Evolutionary conservation across 2,329 filamentous ascomycete species (phyloP), one percentile per base, ranked within the genome.

Genomic region (Calonectria pseudoreteaudii): DNA sequence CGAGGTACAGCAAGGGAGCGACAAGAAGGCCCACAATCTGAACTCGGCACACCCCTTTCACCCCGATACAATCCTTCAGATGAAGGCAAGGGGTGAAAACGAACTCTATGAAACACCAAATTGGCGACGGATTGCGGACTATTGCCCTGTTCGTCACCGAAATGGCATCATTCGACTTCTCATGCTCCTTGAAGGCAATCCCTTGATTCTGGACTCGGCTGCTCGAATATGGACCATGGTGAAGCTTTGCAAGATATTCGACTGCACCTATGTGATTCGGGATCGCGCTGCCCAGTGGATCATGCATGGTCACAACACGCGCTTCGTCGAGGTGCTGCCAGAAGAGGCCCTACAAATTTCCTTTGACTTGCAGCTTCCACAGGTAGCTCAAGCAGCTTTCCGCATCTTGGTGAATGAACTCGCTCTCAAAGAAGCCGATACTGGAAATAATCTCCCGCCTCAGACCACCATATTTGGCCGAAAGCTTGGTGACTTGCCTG

Each of bases 161-260:
- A 89, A 89, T 34, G 89, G 89, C 26, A 91, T 97, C 41, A 87
- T 94, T 58, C 88, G 92, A 1, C 84, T 94, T 0, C 84, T 94
- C 5, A 86, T 90, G 77, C 86, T 89, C 14, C 88, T 94, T 50
- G 86, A 91, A 75, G 89, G 89, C 3, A 85, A 88, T 4, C 84
- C 87, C 36, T 86, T 91, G 0, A 84, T 86, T 1, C 81, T 95
- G 18, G 90, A 94, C 81, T 94, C 92, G 0, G 93, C 93, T 0
- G 86, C 89, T 14, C 91, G 93, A 18, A 84, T 93, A 47, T 94
- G 91, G 88, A 94, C 92, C 0, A 86, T 94, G n/a, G 89, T 91
- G 41, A 90, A 89, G 4, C 82, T 94, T 11, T 90, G 91, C 10
- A 90, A 90, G 73, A 86, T 91, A 49, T 88, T 93, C 66, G 90